Percentiles rank a stretch among this genome's conserved stretches.
Conservation (phyloP, 2,329 filamentous ascomycete species). For the Graphilbum sp. region DNA sequence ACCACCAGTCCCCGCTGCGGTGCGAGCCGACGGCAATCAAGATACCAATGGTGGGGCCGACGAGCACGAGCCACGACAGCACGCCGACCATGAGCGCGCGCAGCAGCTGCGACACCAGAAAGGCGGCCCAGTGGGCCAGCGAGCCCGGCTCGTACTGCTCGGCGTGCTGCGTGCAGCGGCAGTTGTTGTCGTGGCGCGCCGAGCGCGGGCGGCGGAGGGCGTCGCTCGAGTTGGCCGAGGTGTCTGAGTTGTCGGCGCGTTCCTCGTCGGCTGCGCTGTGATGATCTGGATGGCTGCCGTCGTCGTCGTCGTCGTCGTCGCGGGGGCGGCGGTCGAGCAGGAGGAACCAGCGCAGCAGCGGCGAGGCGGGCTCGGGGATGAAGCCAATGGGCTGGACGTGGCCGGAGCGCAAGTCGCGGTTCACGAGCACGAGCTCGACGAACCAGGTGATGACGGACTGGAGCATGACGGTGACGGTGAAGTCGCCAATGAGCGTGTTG, state of each 20-base stretch:
- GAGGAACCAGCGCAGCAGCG: slow-evolving; percentile 25
- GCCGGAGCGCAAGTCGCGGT: slow-evolving; percentile 26
- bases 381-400: slow-evolving; percentile 31
- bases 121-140: slow-evolving; percentile 16
- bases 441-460: slow-evolving; percentile 36
- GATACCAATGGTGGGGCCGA: slow-evolving; percentile 26
- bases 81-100: slow-evolving; percentile 21
- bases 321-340: slow-evolving; percentile 20
- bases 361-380: slow-evolving; percentile 18
- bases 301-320: too few relatives aligned
- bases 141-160: slow-evolving; percentile 14
- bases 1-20: slow-evolving; percentile 26
- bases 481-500: slow-evolving; percentile 33
- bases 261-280: neutral
- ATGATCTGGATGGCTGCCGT: too few relatives aligned
- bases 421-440: slow-evolving; percentile 29
- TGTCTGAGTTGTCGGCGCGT: too few relatives aligned
- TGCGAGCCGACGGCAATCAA: slow-evolving; percentile 21
- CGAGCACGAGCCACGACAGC: slow-evolving; percentile 24
- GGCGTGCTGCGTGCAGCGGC: slow-evolving; percentile 5
- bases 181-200: slow-evolving; percentile 6
- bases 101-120: slow-evolving; percentile 19
- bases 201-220: slow-evolving; percentile 1
- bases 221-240: neutral
- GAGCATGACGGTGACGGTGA: slow-evolving; percentile 32